phyloP scores from a whole-genome alignment of 2,329 filamentous ascomycete species.

The Sporothrix globosa region DNA sequence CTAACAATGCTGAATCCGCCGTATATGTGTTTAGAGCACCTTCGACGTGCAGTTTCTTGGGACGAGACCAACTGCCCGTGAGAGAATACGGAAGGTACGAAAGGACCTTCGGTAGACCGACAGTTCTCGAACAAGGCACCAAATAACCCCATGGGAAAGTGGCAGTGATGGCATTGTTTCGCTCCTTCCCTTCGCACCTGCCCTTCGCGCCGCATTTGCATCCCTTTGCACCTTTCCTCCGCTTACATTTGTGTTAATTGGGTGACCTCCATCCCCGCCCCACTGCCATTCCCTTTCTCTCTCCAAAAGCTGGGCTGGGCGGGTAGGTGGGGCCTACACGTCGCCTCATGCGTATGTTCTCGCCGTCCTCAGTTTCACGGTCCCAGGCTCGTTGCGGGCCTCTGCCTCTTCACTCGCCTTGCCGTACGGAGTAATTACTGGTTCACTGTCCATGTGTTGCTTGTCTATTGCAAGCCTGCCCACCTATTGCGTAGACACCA shows the following conservation, averaged over 20 bases:
- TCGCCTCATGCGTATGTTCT: not conserved
- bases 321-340: conserved; percentile 13
- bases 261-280: not conserved
- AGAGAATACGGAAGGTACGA: conserved; percentile 6
- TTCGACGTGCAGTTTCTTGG: not conserved
- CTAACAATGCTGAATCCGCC: conserved; percentile 6
- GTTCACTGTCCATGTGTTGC: conserved; percentile 6
- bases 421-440: too few relatives aligned
- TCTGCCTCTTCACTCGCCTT: conserved; percentile 9
- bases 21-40: conserved; percentile 4
- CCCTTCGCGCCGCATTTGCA: conserved; percentile 6
- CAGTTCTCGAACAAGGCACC: not conserved
- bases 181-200: conserved; percentile 9
- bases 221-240: conserved; percentile 8
- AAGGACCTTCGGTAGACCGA: conserved; percentile 9
- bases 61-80: not conserved
- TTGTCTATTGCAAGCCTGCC: conserved; percentile 23
- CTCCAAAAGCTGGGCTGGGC: not conserved
- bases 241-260: not conserved
- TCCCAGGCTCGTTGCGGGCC: not conserved
- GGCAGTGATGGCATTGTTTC: conserved; percentile 6
- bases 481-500: conserved; percentile 25
- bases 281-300: conserved; percentile 9
- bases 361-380: not conserved
- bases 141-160: not conserved